Base-by-base conservation (phyloP, 352 stramenopile genomes). In the Globisporangium megalacanthum region DNA sequence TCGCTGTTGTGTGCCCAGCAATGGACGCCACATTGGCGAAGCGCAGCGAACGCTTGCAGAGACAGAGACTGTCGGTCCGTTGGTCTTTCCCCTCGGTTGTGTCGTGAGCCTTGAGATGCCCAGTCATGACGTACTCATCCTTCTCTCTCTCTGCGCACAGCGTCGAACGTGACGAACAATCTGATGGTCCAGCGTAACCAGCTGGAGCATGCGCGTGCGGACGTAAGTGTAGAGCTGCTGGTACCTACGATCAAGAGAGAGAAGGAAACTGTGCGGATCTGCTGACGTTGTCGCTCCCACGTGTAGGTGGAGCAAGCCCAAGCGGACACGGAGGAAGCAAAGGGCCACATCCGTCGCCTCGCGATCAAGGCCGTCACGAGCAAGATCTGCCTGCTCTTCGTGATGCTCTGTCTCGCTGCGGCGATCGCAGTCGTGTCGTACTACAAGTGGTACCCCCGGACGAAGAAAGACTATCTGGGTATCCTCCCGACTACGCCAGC, bases 391-490 rank as follows among this genome's bases (percentile, higher is more conserved):
- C 52, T 89, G 56, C 33, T 78, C 31, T 51, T 91, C 29, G 58
- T 91, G 20, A 91, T 91, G 25, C 54, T 91, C 17, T 74, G 63
- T 14, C 68, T 91, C 20, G 61, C 58, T 2, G 61, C 70, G 19
- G 78, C 81, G 29, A 88, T 91, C 48, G 65, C 58, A 10, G 48
- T 87, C 31, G 77, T 91, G 6, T 83, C 81, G 45, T 88, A 89
- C 58, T 88, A 84, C 72, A 86, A 83, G 50, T 91, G 81, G 81
- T 91, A 88, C 54, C 81, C 81, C 19, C 69, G 70, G 49, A 72
- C 77, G 61, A 77, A 87, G 65, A 89, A 85, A 64, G 79, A 89
- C 56, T 66, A 79, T 31, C n/a, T 88, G 46, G 77, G 77, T 17
- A 77, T 89, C 33, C 56, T 86, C 45, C 69, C 75, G 11, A 58